phyloP scores from a whole-genome alignment of 1,284 basidiomycete genomes.

The Pisolithus thermaeus region DNA sequence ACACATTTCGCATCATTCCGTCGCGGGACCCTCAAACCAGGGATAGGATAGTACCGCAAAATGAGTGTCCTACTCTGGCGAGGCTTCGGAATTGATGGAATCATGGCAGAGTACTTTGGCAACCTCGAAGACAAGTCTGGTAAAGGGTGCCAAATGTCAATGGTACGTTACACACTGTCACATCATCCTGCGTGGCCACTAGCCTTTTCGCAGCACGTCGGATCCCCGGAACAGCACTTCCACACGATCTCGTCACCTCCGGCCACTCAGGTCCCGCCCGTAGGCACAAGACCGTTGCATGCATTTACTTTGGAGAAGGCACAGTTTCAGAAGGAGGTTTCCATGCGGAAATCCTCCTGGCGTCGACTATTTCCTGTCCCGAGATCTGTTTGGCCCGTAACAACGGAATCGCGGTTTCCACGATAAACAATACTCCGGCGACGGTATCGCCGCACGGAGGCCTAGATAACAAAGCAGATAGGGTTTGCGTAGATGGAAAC shows the following conservation, averaged over 20 bases:
- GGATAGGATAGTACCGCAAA: slow-evolving; percentile 79
- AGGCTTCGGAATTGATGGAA: slow-evolving; percentile 64
- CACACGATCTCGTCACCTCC: slow-evolving; percentile 92
- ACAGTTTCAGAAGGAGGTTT: slow-evolving; percentile 78
- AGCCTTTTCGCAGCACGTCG: slow-evolving; percentile 64
- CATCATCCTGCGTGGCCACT: slow-evolving; percentile 3
- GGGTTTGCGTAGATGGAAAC: slow-evolving; percentile 90
- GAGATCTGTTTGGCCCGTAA: slow-evolving; percentile 76
- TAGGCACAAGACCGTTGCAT: slow-evolving; percentile 72
- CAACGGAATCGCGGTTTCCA: slow-evolving; percentile 94
- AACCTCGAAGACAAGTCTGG: slow-evolving; percentile 76
- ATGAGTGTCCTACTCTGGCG: slow-evolving; percentile 88
- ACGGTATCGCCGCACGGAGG: slow-evolving; percentile 90
- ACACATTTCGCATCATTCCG: not conserved
- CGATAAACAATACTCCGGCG: slow-evolving; percentile 88
- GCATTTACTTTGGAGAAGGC: slow-evolving; percentile 87
- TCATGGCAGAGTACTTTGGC: slow-evolving; percentile 88
- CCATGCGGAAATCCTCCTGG: slow-evolving; percentile 72
- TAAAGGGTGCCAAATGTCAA: slow-evolving; percentile 89
- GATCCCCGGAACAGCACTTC: slow-evolving; percentile 79
- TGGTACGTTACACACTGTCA: slow-evolving; percentile 39
- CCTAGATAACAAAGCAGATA: slow-evolving; percentile 91
- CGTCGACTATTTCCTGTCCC: slow-evolving; percentile 70
- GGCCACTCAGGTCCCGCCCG: slow-evolving; percentile 88
- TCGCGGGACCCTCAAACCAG: not conserved